phyloP scores from a whole-genome alignment of 2,329 filamentous ascomycete genomes.

The Beauveria sp. region DNA sequence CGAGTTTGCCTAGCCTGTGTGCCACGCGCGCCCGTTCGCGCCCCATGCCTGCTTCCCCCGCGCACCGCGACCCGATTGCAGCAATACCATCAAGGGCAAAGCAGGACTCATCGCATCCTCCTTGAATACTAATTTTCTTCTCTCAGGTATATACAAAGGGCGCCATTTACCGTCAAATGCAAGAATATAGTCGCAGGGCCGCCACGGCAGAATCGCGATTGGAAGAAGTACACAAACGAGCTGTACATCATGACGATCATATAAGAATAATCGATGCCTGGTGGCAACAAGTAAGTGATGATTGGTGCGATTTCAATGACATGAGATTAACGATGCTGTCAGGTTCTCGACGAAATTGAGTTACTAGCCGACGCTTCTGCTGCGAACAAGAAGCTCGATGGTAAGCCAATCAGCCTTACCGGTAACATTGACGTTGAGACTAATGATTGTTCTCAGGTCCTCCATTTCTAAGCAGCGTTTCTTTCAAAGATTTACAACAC shows the following conservation, averaged over 20 bases:
- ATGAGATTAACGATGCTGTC: not conserved
- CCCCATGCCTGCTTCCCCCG: not conserved
- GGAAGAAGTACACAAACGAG: slow-evolving; percentile 69
- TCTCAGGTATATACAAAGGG: slow-evolving; percentile 57
- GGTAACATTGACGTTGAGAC: not conserved
- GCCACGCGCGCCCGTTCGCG: not conserved
- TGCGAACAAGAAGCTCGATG: slow-evolving; percentile 34
- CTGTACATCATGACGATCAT: slow-evolving; percentile 84
- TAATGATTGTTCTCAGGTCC: slow-evolving; percentile 30
- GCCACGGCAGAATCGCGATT: slow-evolving; percentile 72
- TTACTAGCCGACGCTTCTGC: slow-evolving; percentile 46
- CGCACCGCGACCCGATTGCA: slow-evolving; percentile 1
- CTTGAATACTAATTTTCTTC: slow-evolving; percentile 16
- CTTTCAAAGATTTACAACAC: slow-evolving; percentile 56
- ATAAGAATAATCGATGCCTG: slow-evolving; percentile 83
- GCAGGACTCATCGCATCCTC: not conserved
- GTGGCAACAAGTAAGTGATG: slow-evolving; percentile 74
- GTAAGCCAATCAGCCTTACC: slow-evolving; percentile 20
- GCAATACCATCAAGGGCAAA: not conserved
- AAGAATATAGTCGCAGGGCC: slow-evolving; percentile 92
- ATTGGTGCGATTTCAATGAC: not conserved
- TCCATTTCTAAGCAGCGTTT: slow-evolving; percentile 49
- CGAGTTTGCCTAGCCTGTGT: not conserved
- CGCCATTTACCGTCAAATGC: slow-evolving; percentile 95
- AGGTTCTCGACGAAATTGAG: slow-evolving; percentile 59